A percentile compares a stretch with the other conserved stretches of the same genome.
Evolutionary conservation across 768 basidiomycete genomes (phyloP).

Genomic region (Naganishia randhawae): DNA sequence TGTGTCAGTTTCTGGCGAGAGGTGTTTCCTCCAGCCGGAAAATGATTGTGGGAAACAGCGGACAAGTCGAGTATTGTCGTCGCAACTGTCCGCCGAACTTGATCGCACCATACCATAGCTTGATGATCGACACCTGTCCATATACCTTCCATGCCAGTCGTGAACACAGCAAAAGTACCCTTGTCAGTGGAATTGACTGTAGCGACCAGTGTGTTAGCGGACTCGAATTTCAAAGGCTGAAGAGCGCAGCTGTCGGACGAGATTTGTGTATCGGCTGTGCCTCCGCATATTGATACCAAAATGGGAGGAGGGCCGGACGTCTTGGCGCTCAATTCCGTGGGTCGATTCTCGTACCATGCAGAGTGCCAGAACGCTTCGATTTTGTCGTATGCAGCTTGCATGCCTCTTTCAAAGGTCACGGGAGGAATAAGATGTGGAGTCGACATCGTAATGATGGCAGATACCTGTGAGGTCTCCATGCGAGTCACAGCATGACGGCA

Average conservation of each 20-base stretch:
- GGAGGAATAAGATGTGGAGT: slow-evolving; percentile 86
- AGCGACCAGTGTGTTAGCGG: slow-evolving; percentile 20
- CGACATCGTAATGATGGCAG: slow-evolving; percentile 89
- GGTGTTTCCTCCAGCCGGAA: too few relatives aligned
- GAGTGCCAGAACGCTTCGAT: slow-evolving; percentile 50
- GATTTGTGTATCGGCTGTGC: slow-evolving; percentile 85
- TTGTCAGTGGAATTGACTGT: slow-evolving; percentile 56
- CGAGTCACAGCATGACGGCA: slow-evolving; percentile 70
- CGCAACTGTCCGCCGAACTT: slow-evolving; percentile 85
- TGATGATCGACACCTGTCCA: slow-evolving; percentile 95
- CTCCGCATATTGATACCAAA: slow-evolving; percentile 83
- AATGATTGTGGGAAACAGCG: background rate
- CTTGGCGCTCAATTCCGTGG: slow-evolving; percentile 52
- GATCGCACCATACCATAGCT: slow-evolving; percentile 98
- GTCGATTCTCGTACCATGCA: slow-evolving; percentile 9
- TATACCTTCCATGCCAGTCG: slow-evolving; percentile 78
- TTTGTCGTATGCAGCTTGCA: slow-evolving; percentile 66
- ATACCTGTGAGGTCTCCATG: slow-evolving; percentile 51
- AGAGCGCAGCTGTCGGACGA: slow-evolving; percentile 83
- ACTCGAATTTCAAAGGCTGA: slow-evolving; percentile 36
- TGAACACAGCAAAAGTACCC: slow-evolving; percentile 60
- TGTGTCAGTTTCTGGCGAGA: background rate
- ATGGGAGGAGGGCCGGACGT: slow-evolving; percentile 56
- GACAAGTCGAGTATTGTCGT: slow-evolving; percentile 65
- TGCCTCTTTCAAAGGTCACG: slow-evolving; percentile 74